phyloP scores from a whole-genome alignment of 768 basidiomycete genomes.

The Fomitopsis serialis region DNA sequence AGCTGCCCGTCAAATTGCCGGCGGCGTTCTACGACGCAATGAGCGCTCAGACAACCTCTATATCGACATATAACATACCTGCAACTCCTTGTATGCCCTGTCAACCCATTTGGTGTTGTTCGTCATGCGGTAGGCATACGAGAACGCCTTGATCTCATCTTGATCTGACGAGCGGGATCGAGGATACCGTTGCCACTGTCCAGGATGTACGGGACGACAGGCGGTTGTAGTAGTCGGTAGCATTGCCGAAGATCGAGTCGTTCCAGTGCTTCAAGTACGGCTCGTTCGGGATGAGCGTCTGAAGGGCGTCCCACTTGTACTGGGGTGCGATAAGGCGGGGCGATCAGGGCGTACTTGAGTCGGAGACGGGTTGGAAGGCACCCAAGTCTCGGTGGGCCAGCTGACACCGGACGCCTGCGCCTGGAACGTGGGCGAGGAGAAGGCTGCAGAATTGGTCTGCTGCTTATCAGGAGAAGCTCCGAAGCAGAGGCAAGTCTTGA shows the following conservation, averaged over 20 bases:
- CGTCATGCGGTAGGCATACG: slow-evolving; percentile 86
- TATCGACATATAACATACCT: slow-evolving; percentile 43
- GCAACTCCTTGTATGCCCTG: slow-evolving; percentile 76
- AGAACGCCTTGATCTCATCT: slow-evolving; percentile 87
- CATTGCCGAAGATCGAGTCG: slow-evolving; percentile 84
- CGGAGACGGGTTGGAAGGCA: slow-evolving; percentile 55
- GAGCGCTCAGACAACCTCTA: background rate
- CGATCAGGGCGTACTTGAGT: slow-evolving; percentile 68
- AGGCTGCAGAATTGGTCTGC: slow-evolving; percentile 73
- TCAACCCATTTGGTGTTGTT: slow-evolving; percentile 92
- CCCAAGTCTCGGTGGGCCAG: slow-evolving; percentile 80
- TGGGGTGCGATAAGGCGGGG: slow-evolving; percentile 88
- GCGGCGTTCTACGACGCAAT: slow-evolving; percentile 55
- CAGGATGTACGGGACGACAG: slow-evolving; percentile 63
- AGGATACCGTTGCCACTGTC: slow-evolving; percentile 91
- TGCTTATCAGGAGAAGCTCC: slow-evolving; percentile 3
- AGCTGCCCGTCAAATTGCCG: slow-evolving; percentile 50
- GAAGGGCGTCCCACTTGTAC: slow-evolving; percentile 88
- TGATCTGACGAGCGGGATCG: slow-evolving; percentile 84
- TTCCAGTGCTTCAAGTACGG: slow-evolving; percentile 90
- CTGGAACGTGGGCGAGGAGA: slow-evolving; percentile 66
- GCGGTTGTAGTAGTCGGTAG: slow-evolving; percentile 58
- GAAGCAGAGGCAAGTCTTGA: slow-evolving; percentile 13
- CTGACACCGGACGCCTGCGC: slow-evolving; percentile 44
- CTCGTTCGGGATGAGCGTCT: slow-evolving; percentile 70